These are phyloP conservation scores for Coelastrella sp. DNA, from an alignment of 139 green algal species.

Conservation along the genomic window DNA sequence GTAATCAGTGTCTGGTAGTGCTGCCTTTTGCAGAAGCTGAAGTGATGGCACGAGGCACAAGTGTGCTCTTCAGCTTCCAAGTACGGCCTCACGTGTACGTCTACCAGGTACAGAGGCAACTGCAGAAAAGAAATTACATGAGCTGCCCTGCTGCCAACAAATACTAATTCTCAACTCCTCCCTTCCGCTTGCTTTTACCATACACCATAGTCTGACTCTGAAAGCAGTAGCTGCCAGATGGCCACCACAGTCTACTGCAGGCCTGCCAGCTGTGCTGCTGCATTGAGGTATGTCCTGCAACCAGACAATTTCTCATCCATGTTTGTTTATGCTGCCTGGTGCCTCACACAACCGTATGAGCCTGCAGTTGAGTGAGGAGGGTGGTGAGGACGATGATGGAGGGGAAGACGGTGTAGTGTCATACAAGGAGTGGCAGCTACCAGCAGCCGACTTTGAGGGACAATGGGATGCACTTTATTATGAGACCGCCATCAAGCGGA, in stretches of 20 bases:
- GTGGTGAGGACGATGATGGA: slow-evolving; percentile 82
- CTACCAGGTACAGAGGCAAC: slow-evolving; percentile 43
- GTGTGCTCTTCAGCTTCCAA: slow-evolving; percentile 53
- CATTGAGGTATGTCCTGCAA: background rate
- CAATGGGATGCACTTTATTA: slow-evolving; percentile 90
- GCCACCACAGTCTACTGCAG: too few relatives aligned
- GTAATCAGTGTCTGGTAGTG: background rate
- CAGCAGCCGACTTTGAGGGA: slow-evolving; percentile 71
- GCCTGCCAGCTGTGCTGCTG: background rate
- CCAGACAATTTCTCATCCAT: background rate
- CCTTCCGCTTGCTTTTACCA: too few relatives aligned
- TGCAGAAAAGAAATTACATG: too few relatives aligned
- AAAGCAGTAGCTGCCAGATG: too few relatives aligned
- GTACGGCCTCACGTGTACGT: slow-evolving; percentile 42
- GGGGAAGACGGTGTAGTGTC: slow-evolving; percentile 73
- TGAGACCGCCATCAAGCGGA: slow-evolving; percentile 80
- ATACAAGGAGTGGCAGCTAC: slow-evolving; percentile 86
- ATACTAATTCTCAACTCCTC: too few relatives aligned
- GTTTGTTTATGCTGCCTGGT: background rate
- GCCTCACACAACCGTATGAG: background rate
- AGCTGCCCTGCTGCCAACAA: too few relatives aligned
- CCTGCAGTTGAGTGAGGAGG: slow-evolving; percentile 73
- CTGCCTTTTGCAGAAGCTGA: background rate
- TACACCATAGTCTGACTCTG: too few relatives aligned
- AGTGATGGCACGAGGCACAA: slow-evolving; percentile 1